Percentiles rank a stretch among this genome's conserved stretches.
These are phyloP conservation scores for Trypanosoma grayi DNA, from an alignment of 208 protist species.

Conservation along the genomic window DNA sequence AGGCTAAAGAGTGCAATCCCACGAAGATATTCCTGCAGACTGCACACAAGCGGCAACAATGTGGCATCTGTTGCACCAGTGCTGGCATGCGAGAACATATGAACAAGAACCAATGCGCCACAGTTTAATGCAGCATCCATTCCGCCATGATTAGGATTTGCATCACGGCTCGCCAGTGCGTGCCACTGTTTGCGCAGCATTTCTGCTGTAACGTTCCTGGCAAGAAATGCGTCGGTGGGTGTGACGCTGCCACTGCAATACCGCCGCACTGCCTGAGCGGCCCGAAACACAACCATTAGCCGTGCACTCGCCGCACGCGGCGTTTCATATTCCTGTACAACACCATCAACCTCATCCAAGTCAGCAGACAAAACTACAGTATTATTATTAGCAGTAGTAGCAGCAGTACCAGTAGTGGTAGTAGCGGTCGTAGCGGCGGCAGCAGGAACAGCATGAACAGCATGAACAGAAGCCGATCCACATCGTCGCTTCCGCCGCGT, in stretches of 20 bases:
- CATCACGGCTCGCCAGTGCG: slow-evolving; percentile 10
- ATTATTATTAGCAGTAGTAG: slow-evolving; percentile 2
- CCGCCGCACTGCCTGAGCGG: slow-evolving; percentile 68
- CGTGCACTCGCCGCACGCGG: slow-evolving; percentile 49
- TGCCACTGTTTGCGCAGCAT: slow-evolving; percentile 57
- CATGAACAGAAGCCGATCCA: no score
- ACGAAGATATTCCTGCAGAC: slow-evolving; percentile 70
- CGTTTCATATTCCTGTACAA: slow-evolving; percentile 40
- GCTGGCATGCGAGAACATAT: slow-evolving; percentile 53
- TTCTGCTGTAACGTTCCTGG: slow-evolving; percentile 63
- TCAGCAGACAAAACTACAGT: not conserved
- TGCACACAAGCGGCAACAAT: slow-evolving; percentile 57
- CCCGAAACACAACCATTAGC: slow-evolving; percentile 57
- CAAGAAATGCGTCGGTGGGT: slow-evolving; percentile 42
- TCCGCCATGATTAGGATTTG: slow-evolving; percentile 3
- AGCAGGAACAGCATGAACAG: not conserved
- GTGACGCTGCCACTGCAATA: slow-evolving; percentile 34
- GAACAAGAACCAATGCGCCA: slow-evolving; percentile 76
- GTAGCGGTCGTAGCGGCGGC: not conserved
- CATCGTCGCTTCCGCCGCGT: not conserved
- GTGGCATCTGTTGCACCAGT: slow-evolving; percentile 23
- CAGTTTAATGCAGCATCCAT: slow-evolving; percentile 71
- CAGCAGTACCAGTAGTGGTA: slow-evolving; percentile 1
- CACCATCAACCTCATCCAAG: not conserved
- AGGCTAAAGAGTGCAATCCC: slow-evolving; percentile 66